Evolutionary conservation across 371 early-diverging fungal species (phyloP).

Genomic region (Circinella umbellata): DNA sequence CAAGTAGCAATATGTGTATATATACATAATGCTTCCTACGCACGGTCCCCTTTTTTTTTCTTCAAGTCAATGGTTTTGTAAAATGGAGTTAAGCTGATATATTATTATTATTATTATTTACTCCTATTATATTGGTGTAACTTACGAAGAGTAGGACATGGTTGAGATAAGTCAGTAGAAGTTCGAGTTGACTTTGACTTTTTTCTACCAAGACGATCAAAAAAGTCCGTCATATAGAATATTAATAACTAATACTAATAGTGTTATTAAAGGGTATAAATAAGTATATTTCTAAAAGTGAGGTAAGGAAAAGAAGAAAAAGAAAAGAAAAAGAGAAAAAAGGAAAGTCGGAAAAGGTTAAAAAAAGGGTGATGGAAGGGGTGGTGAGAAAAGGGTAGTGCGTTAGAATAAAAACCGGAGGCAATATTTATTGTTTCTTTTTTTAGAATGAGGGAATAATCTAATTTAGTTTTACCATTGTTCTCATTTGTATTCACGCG

Average conservation of each 20-base stretch:
- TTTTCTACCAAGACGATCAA: constrained; percentile 35
- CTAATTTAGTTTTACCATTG: no score
- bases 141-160: not conserved
- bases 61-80: no score
- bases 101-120: no score
- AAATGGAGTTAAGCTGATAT: no score
- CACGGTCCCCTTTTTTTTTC: no score
- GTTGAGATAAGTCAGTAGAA: constrained; percentile 1
- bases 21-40: no score
- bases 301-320: not conserved
- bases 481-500: no score
- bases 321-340: not conserved
- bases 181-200: constrained; percentile 14
- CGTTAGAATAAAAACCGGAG: not conserved
- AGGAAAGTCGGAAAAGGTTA: not conserved
- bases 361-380: not conserved
- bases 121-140: no score
- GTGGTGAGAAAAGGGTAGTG: not conserved
- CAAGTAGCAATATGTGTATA: no score
- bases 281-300: no score
- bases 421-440: not conserved
- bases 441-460: not conserved
- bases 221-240: constrained; percentile 28
- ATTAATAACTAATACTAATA: not conserved
- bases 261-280: not conserved